Percentiles rank a stretch among this genome's conserved stretches.
Conservation (phyloP, 805 yeast genomes). For the Lipomyces yamanashiensis region DNA sequence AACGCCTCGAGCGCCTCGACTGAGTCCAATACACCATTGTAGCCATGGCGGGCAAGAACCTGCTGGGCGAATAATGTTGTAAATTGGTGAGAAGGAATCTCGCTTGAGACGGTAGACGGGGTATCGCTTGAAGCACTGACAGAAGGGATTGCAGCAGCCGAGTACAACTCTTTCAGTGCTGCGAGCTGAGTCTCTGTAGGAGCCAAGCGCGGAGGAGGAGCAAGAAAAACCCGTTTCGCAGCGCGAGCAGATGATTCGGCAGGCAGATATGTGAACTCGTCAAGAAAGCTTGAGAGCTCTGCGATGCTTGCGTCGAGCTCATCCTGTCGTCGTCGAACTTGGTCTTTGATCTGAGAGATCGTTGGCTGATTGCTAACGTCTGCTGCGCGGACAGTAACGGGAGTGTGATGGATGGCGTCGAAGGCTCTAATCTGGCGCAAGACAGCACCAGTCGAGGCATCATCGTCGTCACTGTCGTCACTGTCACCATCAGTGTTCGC, state of each 20-base stretch:
- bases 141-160: neutral
- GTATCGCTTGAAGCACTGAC: neutral
- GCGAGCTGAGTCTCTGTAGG: constrained; percentile 2
- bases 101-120: neutral
- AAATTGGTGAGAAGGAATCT: neutral
- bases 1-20: constrained; percentile 26
- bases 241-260: neutral
- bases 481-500: neutral
- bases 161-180: constrained; percentile 1
- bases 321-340: constrained; percentile 6
- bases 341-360: constrained; percentile 7
- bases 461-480: constrained; percentile 8
- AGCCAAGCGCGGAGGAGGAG: neutral
- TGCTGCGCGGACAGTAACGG: neutral
- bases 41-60: constrained; percentile 23
- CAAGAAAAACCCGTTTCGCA: neutral
- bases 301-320: constrained; percentile 16
- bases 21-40: constrained; percentile 24
- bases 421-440: neutral
- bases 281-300: constrained; percentile 8
- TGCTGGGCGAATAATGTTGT: constrained; percentile 32
- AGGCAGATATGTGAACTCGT: neutral
- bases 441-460: neutral
- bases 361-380: neutral
- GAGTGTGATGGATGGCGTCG: neutral